Evolutionary conservation across 306 rosid genomes (phyloP).

Genomic region (Fragaria nilgerrensis): DNA sequence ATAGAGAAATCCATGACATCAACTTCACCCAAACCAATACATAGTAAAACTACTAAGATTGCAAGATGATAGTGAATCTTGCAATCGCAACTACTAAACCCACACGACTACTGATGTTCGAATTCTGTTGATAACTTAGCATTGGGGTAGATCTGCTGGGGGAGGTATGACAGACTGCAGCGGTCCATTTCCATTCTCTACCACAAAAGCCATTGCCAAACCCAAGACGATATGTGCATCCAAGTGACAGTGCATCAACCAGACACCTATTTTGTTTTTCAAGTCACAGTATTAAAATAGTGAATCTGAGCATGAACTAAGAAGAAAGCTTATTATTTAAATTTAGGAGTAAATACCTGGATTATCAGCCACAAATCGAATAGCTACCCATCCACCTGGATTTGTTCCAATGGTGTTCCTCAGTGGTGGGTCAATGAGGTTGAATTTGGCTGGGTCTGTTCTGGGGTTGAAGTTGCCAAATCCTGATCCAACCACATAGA

Average conservation of each 20-base stretch:
- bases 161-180: conserved; percentile 83
- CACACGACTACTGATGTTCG: conserved; percentile 18
- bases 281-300: conserved; percentile 3
- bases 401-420: conserved; percentile 83
- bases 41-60: neutral
- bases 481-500: conserved; percentile 85
- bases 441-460: conserved; percentile 65
- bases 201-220: conserved; percentile 69
- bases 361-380: conserved; percentile 84
- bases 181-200: conserved; percentile 80
- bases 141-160: conserved; percentile 81
- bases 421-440: conserved; percentile 75
- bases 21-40: conserved; percentile 11
- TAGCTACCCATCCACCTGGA: conserved; percentile 99
- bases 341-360: conserved; percentile 51
- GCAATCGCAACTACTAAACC: conserved; percentile 19
- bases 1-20: conserved; percentile 16
- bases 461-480: conserved; percentile 84
- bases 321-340: neutral
- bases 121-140: conserved; percentile 46
- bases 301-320: conserved; percentile 9
- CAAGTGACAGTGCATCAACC: conserved; percentile 92
- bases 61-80: conserved; percentile 23
- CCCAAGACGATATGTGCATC: conserved; percentile 79
- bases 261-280: conserved; percentile 55